Base-by-base conservation (phyloP, 1,284 basidiomycete species). In the Grifola frondosa region DNA sequence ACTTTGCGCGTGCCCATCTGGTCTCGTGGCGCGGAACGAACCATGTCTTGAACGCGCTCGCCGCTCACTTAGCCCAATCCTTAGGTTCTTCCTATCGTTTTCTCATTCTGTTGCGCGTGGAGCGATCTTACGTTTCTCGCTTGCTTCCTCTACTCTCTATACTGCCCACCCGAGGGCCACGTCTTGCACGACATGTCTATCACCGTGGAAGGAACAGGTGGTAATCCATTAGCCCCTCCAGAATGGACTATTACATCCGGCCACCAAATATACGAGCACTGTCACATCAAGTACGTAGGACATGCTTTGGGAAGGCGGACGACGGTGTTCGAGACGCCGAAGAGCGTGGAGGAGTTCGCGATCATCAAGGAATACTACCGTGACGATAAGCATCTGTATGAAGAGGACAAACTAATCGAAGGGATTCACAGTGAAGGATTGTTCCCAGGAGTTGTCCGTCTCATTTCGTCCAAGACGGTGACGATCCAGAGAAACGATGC, bases 311-410 rank as follows among this genome's bases (percentile, higher is more conserved):
- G 30, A 6, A 30, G 29, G 17, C 24, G 44, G 4, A 41, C 39
- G 0, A 13, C 17, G 5, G 24, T 46, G 6, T 46, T 37, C 24
- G 13, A 30, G 15, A 34, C 34, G 10, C 22, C 28, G 4, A 20
- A 15, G 11, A 13, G 13, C 10, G 11, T n/a, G 2, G 16, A 11
- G 8, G 16, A 4, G 9, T 39, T 15, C 8, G 35, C 36, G 2
- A 30, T 47, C 24, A 38, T 47, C 45, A 47, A 47, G 26, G 45
- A 47, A 15, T 42, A 10, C 15, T 42, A 37, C 19, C 15, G 22
- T 3, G 30, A 32, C 3, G 28, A 15, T 1, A 5, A 3, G 4
- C 5, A 5, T 3, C 4, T 12, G 3, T 26, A 28, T 17, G 22
- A 33, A 5, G 45, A 47, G 34, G 12, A 26, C 9, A 15, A 20